These are phyloP conservation scores for Emydomyces testavorans DNA, from an alignment of 2,329 filamentous ascomycete genomes.

Conservation along the genomic window DNA sequence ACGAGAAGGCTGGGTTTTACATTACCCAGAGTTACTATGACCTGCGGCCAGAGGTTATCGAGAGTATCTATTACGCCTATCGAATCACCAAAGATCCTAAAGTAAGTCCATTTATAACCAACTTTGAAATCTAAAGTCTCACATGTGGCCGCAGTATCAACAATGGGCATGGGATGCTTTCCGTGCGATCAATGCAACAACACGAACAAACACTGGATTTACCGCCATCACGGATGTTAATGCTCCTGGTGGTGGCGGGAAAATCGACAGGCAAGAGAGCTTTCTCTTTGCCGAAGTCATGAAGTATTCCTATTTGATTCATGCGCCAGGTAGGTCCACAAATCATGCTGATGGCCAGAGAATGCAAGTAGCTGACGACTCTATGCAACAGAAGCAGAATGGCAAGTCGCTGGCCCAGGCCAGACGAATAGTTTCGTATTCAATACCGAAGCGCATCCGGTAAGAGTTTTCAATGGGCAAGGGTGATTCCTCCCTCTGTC, in stretches of 20 bases:
- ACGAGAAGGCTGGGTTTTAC: slow-evolving; percentile 58
- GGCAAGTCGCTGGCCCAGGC: slow-evolving; percentile 43
- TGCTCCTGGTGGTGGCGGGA: slow-evolving; percentile 46
- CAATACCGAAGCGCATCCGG: slow-evolving; percentile 55
- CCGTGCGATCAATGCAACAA: slow-evolving; percentile 52
- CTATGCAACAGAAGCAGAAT: slow-evolving; percentile 43
- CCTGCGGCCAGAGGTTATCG: slow-evolving; percentile 68
- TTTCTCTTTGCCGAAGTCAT: slow-evolving; percentile 81
- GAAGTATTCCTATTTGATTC: slow-evolving; percentile 71
- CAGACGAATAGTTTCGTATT: slow-evolving; percentile 46
- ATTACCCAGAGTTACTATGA: slow-evolving; percentile 51
- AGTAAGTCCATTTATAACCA: slow-evolving; percentile 18
- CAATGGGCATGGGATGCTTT: slow-evolving; percentile 79
- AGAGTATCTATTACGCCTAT: slow-evolving; percentile 80
- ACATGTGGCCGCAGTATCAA: slow-evolving; percentile 45
- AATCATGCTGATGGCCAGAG: neutral
- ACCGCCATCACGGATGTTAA: slow-evolving; percentile 57
- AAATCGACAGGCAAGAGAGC: slow-evolving; percentile 65
- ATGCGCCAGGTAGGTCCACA: slow-evolving; percentile 29
- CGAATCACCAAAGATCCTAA: slow-evolving; percentile 61
- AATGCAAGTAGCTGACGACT: neutral
- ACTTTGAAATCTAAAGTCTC: neutral
- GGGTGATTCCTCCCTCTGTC: neutral
- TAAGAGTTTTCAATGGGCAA: slow-evolving; percentile 31
- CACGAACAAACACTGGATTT: slow-evolving; percentile 55